Percentiles rank a stretch among this genome's conserved stretches.
Evolutionary conservation across 495 filamentous ascomycete genomes (phyloP).

Genomic region (Halenospora varia): DNA sequence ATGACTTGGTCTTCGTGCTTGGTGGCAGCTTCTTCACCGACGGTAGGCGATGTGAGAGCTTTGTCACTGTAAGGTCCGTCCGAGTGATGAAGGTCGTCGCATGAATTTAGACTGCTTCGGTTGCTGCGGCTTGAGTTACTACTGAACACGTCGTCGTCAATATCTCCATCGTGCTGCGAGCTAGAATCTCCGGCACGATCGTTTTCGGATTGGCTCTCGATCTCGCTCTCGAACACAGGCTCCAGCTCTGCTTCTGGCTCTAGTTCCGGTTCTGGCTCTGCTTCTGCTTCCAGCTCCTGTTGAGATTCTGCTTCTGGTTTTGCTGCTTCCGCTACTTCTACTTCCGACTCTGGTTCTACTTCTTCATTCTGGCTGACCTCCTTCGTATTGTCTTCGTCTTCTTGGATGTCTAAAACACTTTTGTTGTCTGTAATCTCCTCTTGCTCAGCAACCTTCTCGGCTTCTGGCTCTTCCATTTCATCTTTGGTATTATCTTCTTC

Average conservation of each 20-base stretch:
- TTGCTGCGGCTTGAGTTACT: conserved; percentile 40
- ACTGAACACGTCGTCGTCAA: conserved; percentile 49
- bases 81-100: conserved; percentile 4
- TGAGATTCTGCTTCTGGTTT: neutral
- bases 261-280: neutral
- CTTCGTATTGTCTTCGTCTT: too few relatives aligned
- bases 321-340: too few relatives aligned
- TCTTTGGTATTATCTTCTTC: too few relatives aligned
- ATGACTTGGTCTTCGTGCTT: conserved; percentile 9
- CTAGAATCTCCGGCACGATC: conserved; percentile 18
- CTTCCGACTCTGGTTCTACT: too few relatives aligned
- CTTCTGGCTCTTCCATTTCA: too few relatives aligned
- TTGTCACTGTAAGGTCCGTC: conserved; percentile 16
- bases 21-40: conserved; percentile 22
- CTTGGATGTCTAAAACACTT: too few relatives aligned
- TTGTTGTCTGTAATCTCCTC: too few relatives aligned
- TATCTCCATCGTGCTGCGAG: conserved; percentile 42
- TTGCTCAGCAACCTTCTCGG: too few relatives aligned
- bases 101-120: conserved; percentile 30
- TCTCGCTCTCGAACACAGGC: conserved; percentile 17
- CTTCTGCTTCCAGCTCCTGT: too few relatives aligned
- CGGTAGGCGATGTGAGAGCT: conserved; percentile 15
- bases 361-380: too few relatives aligned
- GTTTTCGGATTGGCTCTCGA: neutral
- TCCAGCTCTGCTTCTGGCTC: neutral